Evolutionary conservation across 2,329 filamentous ascomycete genomes (phyloP).

Genomic region (Ophiocordyceps australis): DNA sequence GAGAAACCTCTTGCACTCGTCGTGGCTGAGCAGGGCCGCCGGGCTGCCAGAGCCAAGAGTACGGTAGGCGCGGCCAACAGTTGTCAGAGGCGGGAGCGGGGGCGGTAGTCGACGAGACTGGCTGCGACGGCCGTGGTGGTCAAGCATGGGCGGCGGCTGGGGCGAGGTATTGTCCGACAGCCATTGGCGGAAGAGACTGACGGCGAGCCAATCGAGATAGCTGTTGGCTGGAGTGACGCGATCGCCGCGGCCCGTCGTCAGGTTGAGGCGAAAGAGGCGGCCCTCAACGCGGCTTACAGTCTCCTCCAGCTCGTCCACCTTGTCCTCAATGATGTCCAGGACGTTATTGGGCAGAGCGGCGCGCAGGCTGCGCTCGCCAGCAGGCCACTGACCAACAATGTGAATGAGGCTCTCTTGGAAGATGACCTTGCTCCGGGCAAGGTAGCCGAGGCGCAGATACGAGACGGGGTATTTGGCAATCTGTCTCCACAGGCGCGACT

Average conservation of each 20-base stretch:
- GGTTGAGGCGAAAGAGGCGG: constrained; percentile 61
- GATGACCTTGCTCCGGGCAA: constrained; percentile 67
- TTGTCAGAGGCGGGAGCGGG: constrained; percentile 29
- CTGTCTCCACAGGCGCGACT: constrained; percentile 82
- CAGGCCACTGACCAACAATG: constrained; percentile 86
- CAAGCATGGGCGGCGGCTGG: constrained; percentile 23
- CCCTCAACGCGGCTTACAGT: constrained; percentile 63
- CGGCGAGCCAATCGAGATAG: constrained; percentile 78
- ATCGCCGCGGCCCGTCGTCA: constrained; percentile 66
- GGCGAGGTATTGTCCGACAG: constrained; percentile 77
- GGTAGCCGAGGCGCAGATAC: constrained; percentile 77
- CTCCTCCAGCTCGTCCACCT: constrained; percentile 82
- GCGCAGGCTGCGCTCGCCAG: constrained; percentile 59
- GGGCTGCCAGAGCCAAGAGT: constrained; percentile 45
- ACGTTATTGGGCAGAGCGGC: constrained; percentile 56
- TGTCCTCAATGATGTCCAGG: constrained; percentile 83
- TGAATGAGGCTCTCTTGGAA: constrained; percentile 82
- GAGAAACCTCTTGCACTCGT: constrained; percentile 81
- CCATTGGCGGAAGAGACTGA: constrained; percentile 84
- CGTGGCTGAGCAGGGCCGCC: constrained; percentile 56
- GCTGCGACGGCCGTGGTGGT: constrained; percentile 7
- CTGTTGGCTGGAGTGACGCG: constrained; percentile 61
- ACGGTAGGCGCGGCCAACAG: constrained; percentile 58
- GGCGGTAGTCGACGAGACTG: constrained; percentile 14
- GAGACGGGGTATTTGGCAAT: constrained; percentile 91